phyloP scores from a whole-genome alignment of 176 grass and related monocot genomes.

The Eragrostis curvula region DNA sequence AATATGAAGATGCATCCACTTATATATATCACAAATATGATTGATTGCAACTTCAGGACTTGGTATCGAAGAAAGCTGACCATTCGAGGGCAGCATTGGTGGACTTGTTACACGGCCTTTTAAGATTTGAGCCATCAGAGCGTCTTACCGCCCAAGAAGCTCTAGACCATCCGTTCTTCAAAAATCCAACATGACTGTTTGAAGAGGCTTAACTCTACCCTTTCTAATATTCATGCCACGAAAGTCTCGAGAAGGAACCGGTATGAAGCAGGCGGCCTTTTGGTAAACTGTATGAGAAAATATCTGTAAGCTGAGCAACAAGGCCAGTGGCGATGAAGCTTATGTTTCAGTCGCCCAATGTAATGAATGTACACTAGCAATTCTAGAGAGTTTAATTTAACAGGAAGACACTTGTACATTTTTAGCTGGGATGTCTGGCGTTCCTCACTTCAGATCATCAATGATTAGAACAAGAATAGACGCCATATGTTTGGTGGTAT shows the following conservation, averaged over 20 bases:
- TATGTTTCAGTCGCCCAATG: constrained; percentile 20
- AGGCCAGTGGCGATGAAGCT: constrained; percentile 19
- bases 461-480: background rate
- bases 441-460: background rate
- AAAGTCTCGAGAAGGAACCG: constrained; percentile 10
- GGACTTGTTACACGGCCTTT: constrained; percentile 67
- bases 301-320: constrained; percentile 23
- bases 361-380: constrained; percentile 58
- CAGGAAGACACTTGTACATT: background rate
- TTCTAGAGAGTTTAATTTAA: background rate
- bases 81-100: constrained; percentile 57
- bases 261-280: constrained; percentile 19
- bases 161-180: constrained; percentile 89
- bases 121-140: constrained; percentile 83
- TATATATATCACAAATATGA: constrained; percentile 14
- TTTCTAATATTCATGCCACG: constrained; percentile 1
- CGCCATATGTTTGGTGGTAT: background rate
- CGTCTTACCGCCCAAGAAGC: constrained; percentile 81
- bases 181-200: constrained; percentile 37
- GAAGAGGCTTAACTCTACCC: constrained; percentile 24
- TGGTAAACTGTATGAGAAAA: constrained; percentile 32
- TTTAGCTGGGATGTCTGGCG: background rate
- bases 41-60: constrained; percentile 54
- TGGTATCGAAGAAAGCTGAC: constrained; percentile 63
- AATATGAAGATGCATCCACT: background rate